Conservation (phyloP, 1,284 basidiomycete species). For the Ceratobasidium sp. region DNA sequence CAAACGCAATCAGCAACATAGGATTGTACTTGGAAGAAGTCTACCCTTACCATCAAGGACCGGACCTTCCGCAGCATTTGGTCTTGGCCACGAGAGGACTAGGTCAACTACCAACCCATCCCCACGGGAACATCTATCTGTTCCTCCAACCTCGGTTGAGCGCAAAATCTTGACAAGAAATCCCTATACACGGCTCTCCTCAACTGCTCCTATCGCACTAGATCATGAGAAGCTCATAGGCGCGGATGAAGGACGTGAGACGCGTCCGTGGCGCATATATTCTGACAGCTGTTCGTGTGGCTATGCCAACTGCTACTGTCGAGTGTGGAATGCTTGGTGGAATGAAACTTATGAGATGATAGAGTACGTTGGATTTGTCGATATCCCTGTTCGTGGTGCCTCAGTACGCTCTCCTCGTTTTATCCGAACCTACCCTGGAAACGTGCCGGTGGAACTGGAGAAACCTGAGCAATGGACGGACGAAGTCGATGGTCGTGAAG, state of each 20-base stretch:
- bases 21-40: too few species aligned
- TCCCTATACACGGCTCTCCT: background rate
- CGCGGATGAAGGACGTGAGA: background rate
- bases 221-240: background rate
- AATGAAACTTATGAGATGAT: slow-evolving; percentile 23
- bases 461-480: background rate
- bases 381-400: background rate
- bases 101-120: background rate
- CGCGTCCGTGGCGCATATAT: slow-evolving; percentile 9
- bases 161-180: background rate
- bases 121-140: slow-evolving; percentile 6
- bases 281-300: slow-evolving; percentile 22
- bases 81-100: background rate
- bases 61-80: background rate
- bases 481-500: background rate
- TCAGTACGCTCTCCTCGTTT: background rate
- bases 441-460: background rate
- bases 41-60: background rate
- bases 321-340: slow-evolving; percentile 9
- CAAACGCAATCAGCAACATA: background rate
- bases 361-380: slow-evolving; percentile 15
- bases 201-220: background rate
- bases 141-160: background rate
- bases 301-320: slow-evolving; percentile 16
- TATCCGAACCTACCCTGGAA: background rate